These are phyloP conservation scores for Blastobotrys terrestris DNA, from an alignment of 805 yeast species.

Conservation along the genomic window DNA sequence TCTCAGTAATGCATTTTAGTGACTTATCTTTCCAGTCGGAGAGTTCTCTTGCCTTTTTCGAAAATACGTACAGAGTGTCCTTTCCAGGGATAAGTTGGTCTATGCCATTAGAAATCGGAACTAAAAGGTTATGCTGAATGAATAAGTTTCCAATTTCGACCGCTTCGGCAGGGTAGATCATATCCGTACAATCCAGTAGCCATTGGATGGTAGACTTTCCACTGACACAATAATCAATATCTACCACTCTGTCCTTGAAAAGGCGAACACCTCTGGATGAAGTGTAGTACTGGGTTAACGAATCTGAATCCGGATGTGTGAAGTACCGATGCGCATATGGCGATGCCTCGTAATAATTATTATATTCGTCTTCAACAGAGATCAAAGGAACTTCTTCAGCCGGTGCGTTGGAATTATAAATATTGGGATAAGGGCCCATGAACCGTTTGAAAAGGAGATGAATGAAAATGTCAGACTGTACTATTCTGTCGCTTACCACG, in stretches of 20 bases:
- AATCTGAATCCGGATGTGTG: conserved; percentile 83
- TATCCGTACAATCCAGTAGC: conserved; percentile 85
- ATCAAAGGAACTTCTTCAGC: not conserved
- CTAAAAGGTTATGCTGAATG: conserved; percentile 10
- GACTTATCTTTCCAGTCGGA: conserved; percentile 11
- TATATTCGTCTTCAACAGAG: not conserved
- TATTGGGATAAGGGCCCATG: conserved; percentile 62
- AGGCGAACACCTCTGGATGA: conserved; percentile 61
- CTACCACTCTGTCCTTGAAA: conserved; percentile 34
- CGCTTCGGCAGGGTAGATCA: conserved; percentile 34
- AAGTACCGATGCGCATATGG: conserved; percentile 74
- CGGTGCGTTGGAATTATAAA: conserved; percentile 48
- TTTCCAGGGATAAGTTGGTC: conserved; percentile 2
- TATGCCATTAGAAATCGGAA: conserved; percentile 5
- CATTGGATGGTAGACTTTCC: conserved; percentile 82
- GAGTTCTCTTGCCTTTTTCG: conserved; percentile 9
- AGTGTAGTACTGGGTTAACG: conserved; percentile 73
- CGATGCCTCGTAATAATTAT: conserved; percentile 4
- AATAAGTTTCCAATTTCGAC: conserved; percentile 9
- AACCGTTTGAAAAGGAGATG: conserved; percentile 54
- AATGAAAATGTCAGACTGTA: conserved; percentile 59
- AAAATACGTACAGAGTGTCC: conserved; percentile 14
- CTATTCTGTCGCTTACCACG: conserved; percentile 47
- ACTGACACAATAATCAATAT: conserved; percentile 45
- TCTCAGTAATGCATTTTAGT: not conserved